phyloP scores from a whole-genome alignment of 139 green algal species.

The Bryopsis sp. region DNA sequence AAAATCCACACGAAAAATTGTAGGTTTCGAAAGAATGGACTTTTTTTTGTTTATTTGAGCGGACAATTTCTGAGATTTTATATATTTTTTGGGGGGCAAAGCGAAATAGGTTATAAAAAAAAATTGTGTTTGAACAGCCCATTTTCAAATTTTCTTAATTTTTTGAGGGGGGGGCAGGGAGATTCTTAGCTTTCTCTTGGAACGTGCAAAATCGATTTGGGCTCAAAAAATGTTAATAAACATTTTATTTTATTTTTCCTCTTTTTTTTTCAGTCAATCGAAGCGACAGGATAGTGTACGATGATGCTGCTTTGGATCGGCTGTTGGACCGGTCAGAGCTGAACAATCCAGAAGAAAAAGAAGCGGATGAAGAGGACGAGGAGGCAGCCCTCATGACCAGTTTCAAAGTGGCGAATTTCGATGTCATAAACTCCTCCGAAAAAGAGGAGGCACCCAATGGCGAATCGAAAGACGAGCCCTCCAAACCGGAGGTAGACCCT shows the following conservation, averaged over 20 bases:
- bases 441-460: slow-evolving; percentile 20
- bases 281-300: slow-evolving; percentile 55
- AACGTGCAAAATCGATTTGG: slow-evolving; percentile 13
- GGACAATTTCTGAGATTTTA: too few relatives aligned
- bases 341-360: slow-evolving; percentile 10
- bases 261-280: not conserved
- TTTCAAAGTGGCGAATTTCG: slow-evolving; percentile 36
- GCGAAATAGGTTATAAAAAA: too few relatives aligned
- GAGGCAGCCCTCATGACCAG: slow-evolving; percentile 39
- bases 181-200: slow-evolving; percentile 9
- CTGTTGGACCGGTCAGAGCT: slow-evolving; percentile 53
- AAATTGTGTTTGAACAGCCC: too few relatives aligned
- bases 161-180: too few relatives aligned
- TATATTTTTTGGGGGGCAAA: too few relatives aligned
- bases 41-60: too few relatives aligned
- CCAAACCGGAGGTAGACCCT: not conserved
- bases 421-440: not conserved
- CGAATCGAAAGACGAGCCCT: too few relatives aligned
- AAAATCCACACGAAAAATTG: too few relatives aligned
- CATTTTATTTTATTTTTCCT: too few relatives aligned
- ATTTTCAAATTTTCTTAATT: too few relatives aligned
- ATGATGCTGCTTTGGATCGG: slow-evolving; percentile 55
- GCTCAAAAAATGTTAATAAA: too few relatives aligned
- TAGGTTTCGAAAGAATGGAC: too few relatives aligned
- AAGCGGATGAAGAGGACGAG: slow-evolving; percentile 26